Conservation (phyloP, 108 stramenopile genomes). For the Cylindrotheca fusiformis region DNA sequence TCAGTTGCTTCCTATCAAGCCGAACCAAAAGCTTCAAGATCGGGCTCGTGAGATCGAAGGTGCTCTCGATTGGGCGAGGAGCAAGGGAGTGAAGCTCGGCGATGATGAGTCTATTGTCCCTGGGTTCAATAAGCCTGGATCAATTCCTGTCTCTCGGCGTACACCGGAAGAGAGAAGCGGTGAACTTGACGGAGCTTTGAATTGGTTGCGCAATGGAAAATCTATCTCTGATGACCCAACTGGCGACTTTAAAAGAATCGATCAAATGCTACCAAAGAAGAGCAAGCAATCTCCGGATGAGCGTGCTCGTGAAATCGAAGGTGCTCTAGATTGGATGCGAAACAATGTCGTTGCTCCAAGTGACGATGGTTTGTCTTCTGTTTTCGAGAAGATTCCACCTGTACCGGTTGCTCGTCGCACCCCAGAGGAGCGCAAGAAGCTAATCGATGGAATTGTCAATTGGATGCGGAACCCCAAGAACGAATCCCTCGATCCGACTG, state of each 20-base stretch:
- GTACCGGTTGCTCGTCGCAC: neutral
- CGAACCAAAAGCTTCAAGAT: constrained; percentile 20
- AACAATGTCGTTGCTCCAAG: constrained; percentile 6
- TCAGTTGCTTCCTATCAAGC: constrained; percentile 19
- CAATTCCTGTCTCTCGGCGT: neutral
- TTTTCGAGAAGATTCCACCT: neutral
- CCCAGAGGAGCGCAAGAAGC: constrained; percentile 9
- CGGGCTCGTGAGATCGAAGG: too few species aligned
- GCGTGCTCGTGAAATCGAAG: too few species aligned
- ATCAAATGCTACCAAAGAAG: too few species aligned
- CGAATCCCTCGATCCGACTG: constrained; percentile 9
- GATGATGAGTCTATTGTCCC: neutral
- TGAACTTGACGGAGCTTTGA: neutral
- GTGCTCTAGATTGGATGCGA: constrained; percentile 24
- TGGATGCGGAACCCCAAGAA: constrained; percentile 30
- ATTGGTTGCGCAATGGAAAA: constrained; percentile 10
- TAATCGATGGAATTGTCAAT: constrained; percentile 6
- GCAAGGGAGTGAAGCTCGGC: constrained; percentile 4
- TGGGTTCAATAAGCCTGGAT: too few species aligned
- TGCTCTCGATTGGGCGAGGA: constrained; percentile 19
- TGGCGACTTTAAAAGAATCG: too few species aligned
- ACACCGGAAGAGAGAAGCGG: constrained; percentile 7
- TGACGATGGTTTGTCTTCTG: neutral
- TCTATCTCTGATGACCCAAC: constrained; percentile 11
- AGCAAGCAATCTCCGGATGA: constrained; percentile 18